A percentile compares a stretch with the other conserved stretches of the same genome.
Conservation (phyloP, 73 alveolate species). For the Symbiodinium natans region DNA sequence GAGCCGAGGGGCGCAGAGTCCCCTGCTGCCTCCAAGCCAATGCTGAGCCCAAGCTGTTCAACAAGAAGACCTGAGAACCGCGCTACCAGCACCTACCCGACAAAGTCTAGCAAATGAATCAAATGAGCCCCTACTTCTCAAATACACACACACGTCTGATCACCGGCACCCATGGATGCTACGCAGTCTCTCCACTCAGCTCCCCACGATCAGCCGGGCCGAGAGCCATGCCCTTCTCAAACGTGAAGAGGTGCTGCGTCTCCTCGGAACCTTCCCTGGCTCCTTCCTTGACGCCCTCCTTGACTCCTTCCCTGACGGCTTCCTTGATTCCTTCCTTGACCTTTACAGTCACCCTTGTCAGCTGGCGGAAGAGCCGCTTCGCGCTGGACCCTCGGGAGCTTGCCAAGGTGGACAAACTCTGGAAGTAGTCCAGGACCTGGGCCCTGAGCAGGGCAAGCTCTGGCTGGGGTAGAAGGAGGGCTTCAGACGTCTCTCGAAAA, state of each 20-base stretch:
- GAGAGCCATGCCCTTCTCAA: constrained; percentile 48
- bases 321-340: not conserved
- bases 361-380: not conserved
- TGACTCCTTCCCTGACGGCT: not conserved
- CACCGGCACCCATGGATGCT: not conserved
- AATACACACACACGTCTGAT: not conserved
- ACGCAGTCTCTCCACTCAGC: not conserved
- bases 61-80: constrained; percentile 29
- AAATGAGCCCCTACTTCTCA: not conserved
- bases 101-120: no score
- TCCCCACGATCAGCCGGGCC: constrained; percentile 26
- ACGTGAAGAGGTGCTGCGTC: not conserved
- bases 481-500: constrained; percentile 55
- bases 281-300: not conserved
- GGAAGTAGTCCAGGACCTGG: constrained; percentile 20
- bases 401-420: not conserved
- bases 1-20: not conserved
- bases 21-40: constrained; percentile 39
- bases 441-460: constrained; percentile 72
- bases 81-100: not conserved
- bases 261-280: not conserved
- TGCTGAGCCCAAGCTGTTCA: constrained; percentile 41
- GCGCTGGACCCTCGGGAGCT: not conserved
- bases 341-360: constrained; percentile 19
- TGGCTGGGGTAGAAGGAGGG: constrained; percentile 67